Conservation (phyloP, 192 early-diverging fungal genomes). For the Entomortierella parvispora region DNA sequence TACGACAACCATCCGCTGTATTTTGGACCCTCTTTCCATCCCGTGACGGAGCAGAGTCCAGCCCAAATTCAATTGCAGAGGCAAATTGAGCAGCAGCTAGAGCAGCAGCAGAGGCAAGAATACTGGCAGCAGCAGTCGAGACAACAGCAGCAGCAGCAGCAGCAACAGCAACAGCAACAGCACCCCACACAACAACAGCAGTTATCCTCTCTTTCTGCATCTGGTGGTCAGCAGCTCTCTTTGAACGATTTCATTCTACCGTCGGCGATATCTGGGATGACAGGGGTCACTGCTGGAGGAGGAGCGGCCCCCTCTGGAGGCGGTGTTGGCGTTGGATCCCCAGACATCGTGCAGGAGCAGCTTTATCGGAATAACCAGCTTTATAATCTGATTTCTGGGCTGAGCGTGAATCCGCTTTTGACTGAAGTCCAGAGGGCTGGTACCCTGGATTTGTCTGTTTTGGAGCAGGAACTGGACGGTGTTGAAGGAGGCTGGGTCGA, state of each 20-base stretch:
- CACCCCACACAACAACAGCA: slow-evolving; percentile 16
- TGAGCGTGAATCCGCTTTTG: slow-evolving; percentile 39
- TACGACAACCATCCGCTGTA: slow-evolving; percentile 42
- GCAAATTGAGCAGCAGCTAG: slow-evolving; percentile 51
- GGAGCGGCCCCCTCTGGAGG: neutral
- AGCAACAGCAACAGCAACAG: slow-evolving; percentile 23
- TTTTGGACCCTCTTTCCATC: slow-evolving; percentile 47
- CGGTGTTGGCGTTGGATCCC: neutral
- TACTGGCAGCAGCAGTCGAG: slow-evolving; percentile 40
- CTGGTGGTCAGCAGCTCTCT: slow-evolving; percentile 22
- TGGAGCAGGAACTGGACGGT: slow-evolving; percentile 48
- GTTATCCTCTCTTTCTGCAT: neutral
- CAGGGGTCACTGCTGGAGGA: slow-evolving; percentile 13
- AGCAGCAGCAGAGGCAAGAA: slow-evolving; percentile 47
- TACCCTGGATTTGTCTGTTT: slow-evolving; percentile 36
- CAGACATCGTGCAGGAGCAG: slow-evolving; percentile 34
- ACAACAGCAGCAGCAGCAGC: slow-evolving; percentile 29
- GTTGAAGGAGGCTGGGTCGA: slow-evolving; percentile 53
- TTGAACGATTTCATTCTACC: slow-evolving; percentile 44
- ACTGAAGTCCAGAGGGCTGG: slow-evolving; percentile 48
- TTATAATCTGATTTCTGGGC: slow-evolving; percentile 46
- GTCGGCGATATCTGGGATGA: slow-evolving; percentile 41
- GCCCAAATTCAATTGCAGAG: slow-evolving; percentile 45
- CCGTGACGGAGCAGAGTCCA: slow-evolving; percentile 44
- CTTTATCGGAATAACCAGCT: slow-evolving; percentile 43